A percentile compares a stretch with the other conserved stretches of the same genome.
phyloP scores from a whole-genome alignment of 305 asterid genomes.

The Andrographis paniculata region DNA sequence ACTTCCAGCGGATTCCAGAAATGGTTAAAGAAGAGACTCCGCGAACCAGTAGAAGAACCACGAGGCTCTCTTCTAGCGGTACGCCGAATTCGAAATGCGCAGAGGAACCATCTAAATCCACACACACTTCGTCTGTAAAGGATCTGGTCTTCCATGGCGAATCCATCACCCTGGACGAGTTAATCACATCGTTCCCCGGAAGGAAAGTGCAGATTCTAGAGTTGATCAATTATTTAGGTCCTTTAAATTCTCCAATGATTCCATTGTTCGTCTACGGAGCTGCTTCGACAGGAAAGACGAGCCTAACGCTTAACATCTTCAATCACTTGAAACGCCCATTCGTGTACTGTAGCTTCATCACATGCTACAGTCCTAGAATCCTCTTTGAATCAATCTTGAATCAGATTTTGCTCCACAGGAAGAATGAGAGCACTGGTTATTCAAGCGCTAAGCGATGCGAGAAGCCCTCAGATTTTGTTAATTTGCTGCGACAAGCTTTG shows the following conservation, averaged over 20 bases:
- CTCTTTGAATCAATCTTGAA: constrained; percentile 78
- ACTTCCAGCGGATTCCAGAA: too few relatives aligned
- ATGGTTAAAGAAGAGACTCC: constrained; percentile 52
- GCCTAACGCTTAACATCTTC: constrained; percentile 46
- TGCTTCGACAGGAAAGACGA: constrained; percentile 80
- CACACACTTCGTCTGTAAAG: constrained; percentile 24
- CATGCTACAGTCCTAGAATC: constrained; percentile 66
- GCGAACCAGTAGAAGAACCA: constrained; percentile 46
- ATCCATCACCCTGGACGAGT: constrained; percentile 43
- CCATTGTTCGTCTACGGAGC: constrained; percentile 77
- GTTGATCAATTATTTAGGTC: constrained; percentile 57
- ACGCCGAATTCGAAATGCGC: constrained; percentile 34
- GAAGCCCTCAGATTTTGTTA: constrained; percentile 77
- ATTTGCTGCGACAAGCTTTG: constrained; percentile 64
- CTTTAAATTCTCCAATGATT: constrained; percentile 62
- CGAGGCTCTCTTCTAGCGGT: constrained; percentile 38
- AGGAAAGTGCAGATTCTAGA: constrained; percentile 57
- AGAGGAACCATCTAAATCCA: constrained; percentile 24
- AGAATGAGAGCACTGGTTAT: constrained; percentile 52
- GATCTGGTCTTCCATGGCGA: constrained; percentile 42
- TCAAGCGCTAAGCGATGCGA: constrained; percentile 72
- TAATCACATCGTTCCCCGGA: constrained; percentile 54
- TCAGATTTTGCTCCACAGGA: constrained; percentile 79
- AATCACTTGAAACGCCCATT: constrained; percentile 66
- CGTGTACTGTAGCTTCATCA: constrained; percentile 59